Evolutionary conservation across 139 green algal genomes (phyloP), one percentile per base, ranked within the genome.

Genomic region (Chlorella vulgaris): DNA sequence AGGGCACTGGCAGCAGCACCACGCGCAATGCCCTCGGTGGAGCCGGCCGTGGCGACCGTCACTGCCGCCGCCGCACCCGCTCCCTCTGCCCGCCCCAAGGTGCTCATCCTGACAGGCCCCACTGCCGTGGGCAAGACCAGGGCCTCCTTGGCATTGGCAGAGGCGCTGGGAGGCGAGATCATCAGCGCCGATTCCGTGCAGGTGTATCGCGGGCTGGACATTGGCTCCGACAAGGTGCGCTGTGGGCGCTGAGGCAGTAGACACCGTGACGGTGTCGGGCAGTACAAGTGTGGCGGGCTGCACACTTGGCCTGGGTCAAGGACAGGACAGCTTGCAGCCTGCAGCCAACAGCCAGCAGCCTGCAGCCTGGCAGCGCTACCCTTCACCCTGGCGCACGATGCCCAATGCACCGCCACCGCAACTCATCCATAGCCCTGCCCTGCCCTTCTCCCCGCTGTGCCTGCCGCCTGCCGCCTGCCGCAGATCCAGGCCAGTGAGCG

Each of bases 121-220:
- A 99, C 96, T 6, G 96, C 91, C 4, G 93, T 97, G 3, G 96
- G 96, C 51, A 99, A 99, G 81, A 98, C 95, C 2, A 86, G 84
- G 6, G 84, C 96, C 0, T 92, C 89, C 3, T 88, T 99, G 43
- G 63, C 67, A 35, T 84, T 99, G 38, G 96, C 96, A 1, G 33
- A 93, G 85, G 50, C 29, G 1, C 80, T 99, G 3, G 78, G 85
- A n/a, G 96, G 93, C 10, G 96, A 99, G 65, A 93, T 99, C 43
- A 94, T 99, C 75, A 96, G 91, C 70, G 96, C 96, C 7, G 96
- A 99, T 85, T 98, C 93, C 0, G 96, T 98, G 51, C 94, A 98
- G 87, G 94, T 99, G 7, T 99, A 98, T 84, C 75, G 69, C 18
- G 88, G 89, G 0, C 85, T 99, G 51, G 93, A 99, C 81, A 86